phyloP scores from a whole-genome alignment of 2,329 filamentous ascomycete genomes.

The Fusarium tuaranense region DNA sequence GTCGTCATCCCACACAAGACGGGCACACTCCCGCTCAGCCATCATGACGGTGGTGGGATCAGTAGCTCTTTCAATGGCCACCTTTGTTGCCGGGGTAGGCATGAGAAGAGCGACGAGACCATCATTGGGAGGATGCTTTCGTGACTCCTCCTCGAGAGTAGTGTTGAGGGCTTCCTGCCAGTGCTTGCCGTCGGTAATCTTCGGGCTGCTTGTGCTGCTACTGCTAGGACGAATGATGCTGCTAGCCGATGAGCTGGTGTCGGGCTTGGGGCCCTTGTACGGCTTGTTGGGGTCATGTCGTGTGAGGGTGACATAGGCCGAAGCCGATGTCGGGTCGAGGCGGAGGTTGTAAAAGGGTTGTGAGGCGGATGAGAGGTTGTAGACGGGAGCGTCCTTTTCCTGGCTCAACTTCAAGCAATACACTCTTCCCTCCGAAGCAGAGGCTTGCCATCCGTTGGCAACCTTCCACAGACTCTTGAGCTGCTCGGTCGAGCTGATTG shows the following conservation, averaged over 20 bases:
- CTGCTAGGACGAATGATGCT: conserved; percentile 47
- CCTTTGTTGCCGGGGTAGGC: conserved; percentile 72
- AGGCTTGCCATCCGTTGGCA: conserved; percentile 76
- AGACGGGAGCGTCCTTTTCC: conserved; percentile 71
- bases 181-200: conserved; percentile 56
- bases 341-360: conserved; percentile 77
- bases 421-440: conserved; percentile 66
- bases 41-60: conserved; percentile 70
- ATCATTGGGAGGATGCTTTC: conserved; percentile 67
- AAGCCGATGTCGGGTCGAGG: conserved; percentile 72
- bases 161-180: conserved; percentile 71
- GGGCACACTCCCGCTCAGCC: conserved; percentile 76
- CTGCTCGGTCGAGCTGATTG: conserved; percentile 69
- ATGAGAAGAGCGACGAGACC: conserved; percentile 77
- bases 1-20: conserved; percentile 78
- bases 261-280: conserved; percentile 58
- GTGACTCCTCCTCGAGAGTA: conserved; percentile 66
- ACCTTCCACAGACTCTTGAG: conserved; percentile 76
- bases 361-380: conserved; percentile 70
- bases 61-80: conserved; percentile 70
- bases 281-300: conserved; percentile 71
- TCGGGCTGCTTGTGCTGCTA: conserved; percentile 42
- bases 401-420: conserved; percentile 70
- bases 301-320: conserved; percentile 69
- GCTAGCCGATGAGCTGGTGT: conserved; percentile 39